A percentile compares a stretch with the other conserved stretches of the same genome.
These are phyloP conservation scores for Mediolabrus comicus DNA, from an alignment of 108 stramenopile genomes.

Conservation along the genomic window DNA sequence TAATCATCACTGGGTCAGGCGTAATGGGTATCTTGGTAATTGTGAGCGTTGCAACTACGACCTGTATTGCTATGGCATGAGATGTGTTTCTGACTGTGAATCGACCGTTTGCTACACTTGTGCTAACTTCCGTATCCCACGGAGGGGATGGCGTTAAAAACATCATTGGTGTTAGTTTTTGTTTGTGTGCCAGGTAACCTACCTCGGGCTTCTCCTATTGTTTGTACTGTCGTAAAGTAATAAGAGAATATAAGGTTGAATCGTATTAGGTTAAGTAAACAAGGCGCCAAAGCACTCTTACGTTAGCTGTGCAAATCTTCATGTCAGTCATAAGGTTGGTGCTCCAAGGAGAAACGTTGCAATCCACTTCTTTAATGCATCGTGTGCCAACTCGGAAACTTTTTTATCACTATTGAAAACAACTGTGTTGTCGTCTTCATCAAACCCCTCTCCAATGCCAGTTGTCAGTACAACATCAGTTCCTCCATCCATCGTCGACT, in stretches of 20 bases:
- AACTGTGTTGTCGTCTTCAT: slow-evolving; percentile 73
- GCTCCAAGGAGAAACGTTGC: slow-evolving; percentile 72
- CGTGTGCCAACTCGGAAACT: slow-evolving; percentile 69
- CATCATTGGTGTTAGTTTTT: too few species aligned
- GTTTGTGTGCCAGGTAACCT: too few species aligned
- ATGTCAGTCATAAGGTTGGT: slow-evolving; percentile 37
- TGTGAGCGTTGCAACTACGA: slow-evolving; percentile 44
- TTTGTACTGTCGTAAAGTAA: too few species aligned
- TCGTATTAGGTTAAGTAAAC: too few species aligned
- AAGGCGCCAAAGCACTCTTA: too few species aligned
- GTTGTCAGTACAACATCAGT: slow-evolving; percentile 18
- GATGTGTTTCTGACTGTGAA: slow-evolving; percentile 48
- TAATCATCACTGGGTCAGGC: slow-evolving; percentile 43
- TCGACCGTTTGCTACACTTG: slow-evolving; percentile 66
- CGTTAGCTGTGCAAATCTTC: too few species aligned
- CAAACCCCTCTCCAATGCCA: slow-evolving; percentile 73
- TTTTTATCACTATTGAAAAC: slow-evolving; percentile 74
- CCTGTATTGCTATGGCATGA: slow-evolving; percentile 52
- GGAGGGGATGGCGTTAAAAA: slow-evolving; percentile 53
- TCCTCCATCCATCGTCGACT: neutral
- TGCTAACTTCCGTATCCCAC: slow-evolving; percentile 56
- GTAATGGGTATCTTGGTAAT: slow-evolving; percentile 30
- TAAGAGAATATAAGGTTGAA: too few species aligned
- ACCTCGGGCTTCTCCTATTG: too few species aligned
- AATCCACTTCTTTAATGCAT: slow-evolving; percentile 76